A percentile compares a stretch with the other conserved stretches of the same genome.
These are phyloP conservation scores for Blastocystis sp. DNA, from an alignment of 352 stramenopile genomes.

Conservation along the genomic window DNA sequence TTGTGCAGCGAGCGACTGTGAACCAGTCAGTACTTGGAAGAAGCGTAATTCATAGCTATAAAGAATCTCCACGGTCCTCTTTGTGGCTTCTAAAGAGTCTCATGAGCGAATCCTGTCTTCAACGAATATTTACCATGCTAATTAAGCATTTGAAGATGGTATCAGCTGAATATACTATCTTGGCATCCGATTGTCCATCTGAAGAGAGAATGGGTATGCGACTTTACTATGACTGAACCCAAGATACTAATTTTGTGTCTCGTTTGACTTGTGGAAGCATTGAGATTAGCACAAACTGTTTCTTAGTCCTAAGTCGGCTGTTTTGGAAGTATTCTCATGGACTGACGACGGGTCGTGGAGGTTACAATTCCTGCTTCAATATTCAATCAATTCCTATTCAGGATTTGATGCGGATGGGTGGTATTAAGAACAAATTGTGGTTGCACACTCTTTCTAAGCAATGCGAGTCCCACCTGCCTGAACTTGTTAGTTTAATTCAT, in stretches of 20 bases:
- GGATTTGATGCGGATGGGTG: neutral
- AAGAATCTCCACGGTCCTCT: neutral
- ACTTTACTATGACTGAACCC: too few relatives aligned
- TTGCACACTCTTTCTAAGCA: neutral
- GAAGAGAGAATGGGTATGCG: too few relatives aligned
- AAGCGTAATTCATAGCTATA: neutral
- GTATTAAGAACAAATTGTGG: neutral
- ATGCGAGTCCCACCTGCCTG: too few relatives aligned
- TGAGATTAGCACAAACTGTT: slow-evolving; percentile 24
- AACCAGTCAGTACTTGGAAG: neutral
- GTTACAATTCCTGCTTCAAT: slow-evolving; percentile 39
- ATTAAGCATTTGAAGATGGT: too few relatives aligned
- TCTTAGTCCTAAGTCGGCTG: neutral
- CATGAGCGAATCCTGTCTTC: neutral
- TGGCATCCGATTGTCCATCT: too few relatives aligned
- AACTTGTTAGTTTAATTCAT: too few relatives aligned
- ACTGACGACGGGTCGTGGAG: neutral
- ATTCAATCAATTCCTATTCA: neutral
- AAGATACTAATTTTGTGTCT: too few relatives aligned
- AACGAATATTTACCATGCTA: slow-evolving; percentile 20
- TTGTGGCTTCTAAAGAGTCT: neutral
- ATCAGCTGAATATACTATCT: too few relatives aligned
- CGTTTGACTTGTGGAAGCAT: too few relatives aligned
- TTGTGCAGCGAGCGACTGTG: slow-evolving; percentile 31
- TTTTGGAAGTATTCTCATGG: neutral